Base-by-base conservation (phyloP, 2,329 filamentous ascomycete species). In the Pseudogymnoascus pannorum region DNA sequence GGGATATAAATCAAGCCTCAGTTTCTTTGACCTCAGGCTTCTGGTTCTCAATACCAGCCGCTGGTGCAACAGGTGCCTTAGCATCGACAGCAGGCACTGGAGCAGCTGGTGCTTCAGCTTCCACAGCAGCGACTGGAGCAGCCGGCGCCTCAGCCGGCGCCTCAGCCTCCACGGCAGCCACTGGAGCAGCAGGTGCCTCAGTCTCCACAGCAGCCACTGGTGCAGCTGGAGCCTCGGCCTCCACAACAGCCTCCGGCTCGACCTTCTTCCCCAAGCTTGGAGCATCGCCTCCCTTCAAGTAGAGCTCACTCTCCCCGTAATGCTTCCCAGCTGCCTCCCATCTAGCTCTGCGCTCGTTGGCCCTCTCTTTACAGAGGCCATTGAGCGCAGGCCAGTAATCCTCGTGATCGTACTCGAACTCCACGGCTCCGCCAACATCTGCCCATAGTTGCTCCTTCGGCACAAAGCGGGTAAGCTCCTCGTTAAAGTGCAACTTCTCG, bases 401-500 rank as follows among this genome's bases (percentile, higher is more conserved):
- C 1, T 81, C 77, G 76, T 99, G 94, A 70, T 96, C 89, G 74
- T 99, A 99, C 69, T 91, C 87, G 72, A 99, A 97, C 63, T 92
- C 83, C 64, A 96, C 83, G 58, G 90, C 83, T 62, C 94, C 93
- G 57, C 87, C 86, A 68, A 78, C 80, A 62, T 86, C 81, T 69
- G 86, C 87, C 87, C 91, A 89, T 60, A 99, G 83, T 73, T 97
- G 93, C 69, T 87, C 81, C 6, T 86, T 75, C 4, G 92, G 92
- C 18, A 99, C 88, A 73, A 92, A 91, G 67, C 89, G 79, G 67
- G 81, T 82, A 78, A 96, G 87, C 72, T 95, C 89, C 74, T 96
- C 92, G 79, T 97, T 97, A 81, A 96, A 97, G 78, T 94, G 95
- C 78, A 99, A 87, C 80, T 99, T 99, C 71, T 94, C 87, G 62